Evolutionary conservation across 192 early-diverging fungal species (phyloP), one percentile per base, ranked within the genome.

Genomic region (Coemansia sp.): DNA sequence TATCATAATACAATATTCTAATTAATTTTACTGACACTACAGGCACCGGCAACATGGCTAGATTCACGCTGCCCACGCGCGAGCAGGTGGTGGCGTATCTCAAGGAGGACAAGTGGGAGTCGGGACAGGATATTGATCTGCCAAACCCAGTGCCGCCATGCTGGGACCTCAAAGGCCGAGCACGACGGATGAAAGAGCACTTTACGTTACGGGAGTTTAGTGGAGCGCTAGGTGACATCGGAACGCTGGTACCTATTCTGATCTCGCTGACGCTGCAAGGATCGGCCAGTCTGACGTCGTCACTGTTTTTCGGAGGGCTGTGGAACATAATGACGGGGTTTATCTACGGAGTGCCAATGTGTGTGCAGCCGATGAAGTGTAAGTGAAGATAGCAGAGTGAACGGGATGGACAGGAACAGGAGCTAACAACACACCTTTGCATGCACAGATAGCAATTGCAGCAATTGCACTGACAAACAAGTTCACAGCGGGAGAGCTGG

Each of bases 281-380:
- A 8, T 91, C 92, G 61, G 84, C 90, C 47, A 87, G 87, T 49
- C 71, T 96, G 50, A 87, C 90, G 3, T 70, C 89, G 21, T 90
- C 91, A 23, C 71, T 96, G 58, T 84, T 92, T 70, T 92, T 93
- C 82, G 92, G 92, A 57, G 94, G 94, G 17, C 66, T 93, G 23
- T 96, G 87, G 89, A 94, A 94, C 59, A 93, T 96, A 48, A 24
- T 88, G 44, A 87, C 88, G 0, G 94, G 92, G 17, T 60, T 90
- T 10, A 67, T 85, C 40, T 94, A 89, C 64, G 85, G 87, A 51
- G 85, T 93, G 26, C 93, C 93, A 24, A 90, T 95, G 81, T 90
- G 90, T 68, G 93, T 95, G 23, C 93, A 95, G 71, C 93, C 93
- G 42, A 95, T 93, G 93, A 95, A 93, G 79, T 86, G 86, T 86